phyloP scores from a whole-genome alignment of 2,329 filamentous ascomycete genomes.

The Neonectria sp. region DNA sequence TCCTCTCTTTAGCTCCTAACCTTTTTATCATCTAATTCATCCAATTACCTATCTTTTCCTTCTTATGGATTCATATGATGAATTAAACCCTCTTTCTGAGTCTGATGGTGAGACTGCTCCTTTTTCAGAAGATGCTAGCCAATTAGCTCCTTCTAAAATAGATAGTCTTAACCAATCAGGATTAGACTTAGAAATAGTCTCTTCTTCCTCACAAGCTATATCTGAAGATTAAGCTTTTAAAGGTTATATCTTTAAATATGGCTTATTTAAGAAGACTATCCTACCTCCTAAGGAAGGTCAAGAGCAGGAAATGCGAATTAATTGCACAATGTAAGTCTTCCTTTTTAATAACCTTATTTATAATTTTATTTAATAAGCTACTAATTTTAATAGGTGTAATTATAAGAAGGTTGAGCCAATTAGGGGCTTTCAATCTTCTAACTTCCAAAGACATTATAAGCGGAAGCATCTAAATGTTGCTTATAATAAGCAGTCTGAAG shows the following conservation, averaged over 20 bases:
- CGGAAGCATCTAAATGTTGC: not conserved
- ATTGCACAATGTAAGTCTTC: not conserved
- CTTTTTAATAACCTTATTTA: not conserved
- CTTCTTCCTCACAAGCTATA: not conserved
- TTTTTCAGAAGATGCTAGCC: not conserved
- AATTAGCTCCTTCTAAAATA: not conserved
- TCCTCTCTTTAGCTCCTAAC: no score
- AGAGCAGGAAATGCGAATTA: not conserved
- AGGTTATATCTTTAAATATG: not conserved
- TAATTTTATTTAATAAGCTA: not conserved
- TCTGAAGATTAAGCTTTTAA: not conserved
- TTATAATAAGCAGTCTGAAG: slow-evolving; percentile 2
- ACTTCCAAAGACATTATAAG: not conserved
- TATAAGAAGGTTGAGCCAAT: not conserved
- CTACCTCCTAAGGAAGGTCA: not conserved
- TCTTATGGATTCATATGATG: no score
- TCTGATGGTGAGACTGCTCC: not conserved
- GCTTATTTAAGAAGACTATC: not conserved
- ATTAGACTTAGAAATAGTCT: not conserved
- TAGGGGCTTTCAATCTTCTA: not conserved
- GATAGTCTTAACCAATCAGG: not conserved
- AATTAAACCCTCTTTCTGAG: no score
- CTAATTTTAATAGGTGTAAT: not conserved
- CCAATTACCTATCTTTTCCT: no score
- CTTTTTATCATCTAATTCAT: no score